phyloP scores from a whole-genome alignment of 1,139 yeast genomes.

The Yamadazyma triangularis region DNA sequence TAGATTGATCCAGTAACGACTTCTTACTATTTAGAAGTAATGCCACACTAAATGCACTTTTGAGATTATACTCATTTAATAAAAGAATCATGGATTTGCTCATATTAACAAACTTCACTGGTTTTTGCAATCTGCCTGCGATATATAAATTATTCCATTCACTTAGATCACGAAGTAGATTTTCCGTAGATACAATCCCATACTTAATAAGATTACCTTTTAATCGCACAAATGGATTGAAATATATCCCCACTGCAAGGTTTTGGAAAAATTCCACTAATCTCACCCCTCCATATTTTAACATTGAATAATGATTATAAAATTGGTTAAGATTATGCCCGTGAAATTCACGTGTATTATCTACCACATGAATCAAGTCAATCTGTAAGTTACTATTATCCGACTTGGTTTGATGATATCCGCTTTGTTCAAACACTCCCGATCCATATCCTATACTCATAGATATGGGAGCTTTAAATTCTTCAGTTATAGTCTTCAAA shows the following conservation, averaged over 20 bases:
- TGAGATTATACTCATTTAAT: conserved; percentile 71
- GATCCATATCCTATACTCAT: conserved; percentile 79
- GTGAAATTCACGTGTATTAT: conserved; percentile 74
- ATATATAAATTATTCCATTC: conserved; percentile 84
- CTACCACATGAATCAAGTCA: conserved; percentile 84
- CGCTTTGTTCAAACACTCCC: conserved; percentile 80
- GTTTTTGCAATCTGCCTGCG: conserved; percentile 94
- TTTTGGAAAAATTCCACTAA: conserved; percentile 58
- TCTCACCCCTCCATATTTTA: conserved; percentile 58
- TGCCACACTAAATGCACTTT: conserved; percentile 76
- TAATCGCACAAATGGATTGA: conserved; percentile 80
- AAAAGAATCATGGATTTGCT: conserved; percentile 47
- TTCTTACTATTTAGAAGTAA: conserved; percentile 33
- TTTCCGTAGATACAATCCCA: conserved; percentile 71
- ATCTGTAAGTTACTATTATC: conserved; percentile 44
- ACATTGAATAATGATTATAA: conserved; percentile 71
- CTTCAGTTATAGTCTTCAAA: conserved; percentile 46
- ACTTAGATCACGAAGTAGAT: conserved; percentile 60
- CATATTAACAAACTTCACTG: conserved; percentile 71
- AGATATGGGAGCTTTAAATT: conserved; percentile 37
- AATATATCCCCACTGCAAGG: conserved; percentile 89
- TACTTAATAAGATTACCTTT: conserved; percentile 60
- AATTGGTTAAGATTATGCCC: conserved; percentile 58
- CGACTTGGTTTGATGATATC: too few relatives aligned
- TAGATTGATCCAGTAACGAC: conserved; percentile 55